These are phyloP conservation scores for Fusarium burgessii DNA, from an alignment of 2,329 filamentous ascomycete species.

Conservation along the genomic window DNA sequence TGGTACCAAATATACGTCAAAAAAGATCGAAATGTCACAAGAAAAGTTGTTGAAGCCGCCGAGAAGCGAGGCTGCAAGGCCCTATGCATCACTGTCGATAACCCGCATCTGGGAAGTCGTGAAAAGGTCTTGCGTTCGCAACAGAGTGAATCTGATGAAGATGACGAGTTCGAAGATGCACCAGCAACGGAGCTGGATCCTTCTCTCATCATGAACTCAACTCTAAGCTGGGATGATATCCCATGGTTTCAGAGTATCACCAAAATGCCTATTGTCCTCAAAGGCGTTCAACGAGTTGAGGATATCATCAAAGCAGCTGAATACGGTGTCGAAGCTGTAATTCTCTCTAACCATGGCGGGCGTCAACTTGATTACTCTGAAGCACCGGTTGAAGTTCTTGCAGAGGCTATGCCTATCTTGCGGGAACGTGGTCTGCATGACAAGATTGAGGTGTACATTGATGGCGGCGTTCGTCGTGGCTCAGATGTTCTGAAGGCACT, in stretches of 20 bases:
- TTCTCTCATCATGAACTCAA: constrained; percentile 66
- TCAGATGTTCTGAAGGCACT: constrained; percentile 96
- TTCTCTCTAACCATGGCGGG: constrained; percentile 95
- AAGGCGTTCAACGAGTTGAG: constrained; percentile 94
- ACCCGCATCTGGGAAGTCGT: constrained; percentile 23
- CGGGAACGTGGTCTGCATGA: constrained; percentile 76
- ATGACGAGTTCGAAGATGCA: constrained; percentile 11
- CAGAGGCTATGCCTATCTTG: constrained; percentile 90
- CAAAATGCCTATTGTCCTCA: constrained; percentile 91
- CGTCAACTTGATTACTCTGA: constrained; percentile 92
- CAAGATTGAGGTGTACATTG: constrained; percentile 86
- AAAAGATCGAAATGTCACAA: constrained; percentile 9
- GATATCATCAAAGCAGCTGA: constrained; percentile 88
- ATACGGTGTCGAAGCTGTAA: constrained; percentile 83
- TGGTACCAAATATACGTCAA: constrained; percentile 33
- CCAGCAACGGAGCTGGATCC: constrained; percentile 28
- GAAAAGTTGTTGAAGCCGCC: constrained; percentile 13
- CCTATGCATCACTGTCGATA: constrained; percentile 30
- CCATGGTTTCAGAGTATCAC: constrained; percentile 92
- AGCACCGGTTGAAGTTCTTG: constrained; percentile 86
- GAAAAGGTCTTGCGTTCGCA: constrained; percentile 16
- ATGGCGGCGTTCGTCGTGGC: constrained; percentile 87
- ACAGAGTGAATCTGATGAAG: background rate
- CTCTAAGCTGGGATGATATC: constrained; percentile 92
- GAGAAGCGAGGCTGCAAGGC: constrained; percentile 18